Base-by-base conservation (phyloP, 148 eudicot species). In the Silene conica region DNA sequence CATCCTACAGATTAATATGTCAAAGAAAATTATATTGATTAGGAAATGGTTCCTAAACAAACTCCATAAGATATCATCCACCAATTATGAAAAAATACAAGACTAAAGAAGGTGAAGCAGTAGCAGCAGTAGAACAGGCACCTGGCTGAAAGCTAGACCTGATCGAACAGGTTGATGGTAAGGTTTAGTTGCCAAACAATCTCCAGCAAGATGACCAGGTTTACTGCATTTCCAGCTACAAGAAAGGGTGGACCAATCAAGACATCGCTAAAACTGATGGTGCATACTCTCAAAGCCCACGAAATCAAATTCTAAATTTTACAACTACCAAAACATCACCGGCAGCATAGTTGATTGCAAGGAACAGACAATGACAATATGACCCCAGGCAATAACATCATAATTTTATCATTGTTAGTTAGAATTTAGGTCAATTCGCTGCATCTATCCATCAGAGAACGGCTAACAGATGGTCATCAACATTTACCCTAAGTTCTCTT, bases 201-300 rank as follows among this genome's bases (percentile, higher is more conserved):
- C 97, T 76, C 86, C 83, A 74, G 97, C 81, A 63, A 92, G 92
- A 84, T 92, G 97, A 69, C 97, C 97, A 74, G 97, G 92, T 77
- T 76, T 90, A 70, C 86, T 83, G 79, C 96, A 92, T 81, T 92
- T 92, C 92, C 91, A 90, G 75, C 97, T 92, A 80, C 80, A 83
- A 18, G 65, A 21, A 63, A 46, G 11, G 70, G 67, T 60, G 43
- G 50, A 55, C 50, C 71, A 61, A 61, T 67, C 50, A 70, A 19
- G 21, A 60, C 23, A 73, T 1, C 8, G 19, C 31, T 64, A 69
- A 58, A 70, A 11, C 52, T 6, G 43, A 19, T 62, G 12, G 61
- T 26, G 43, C 23, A 26, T 45, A 46, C 28, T 54, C 31, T 67
- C 66, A 43, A 18, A 23, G 20, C 9, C 41, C 34, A 2, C n/a